A percentile compares a stretch with the other conserved stretches of the same genome.
phyloP scores from a whole-genome alignment of 2,329 filamentous ascomycete species.

The Pseudocercospora ulei region DNA sequence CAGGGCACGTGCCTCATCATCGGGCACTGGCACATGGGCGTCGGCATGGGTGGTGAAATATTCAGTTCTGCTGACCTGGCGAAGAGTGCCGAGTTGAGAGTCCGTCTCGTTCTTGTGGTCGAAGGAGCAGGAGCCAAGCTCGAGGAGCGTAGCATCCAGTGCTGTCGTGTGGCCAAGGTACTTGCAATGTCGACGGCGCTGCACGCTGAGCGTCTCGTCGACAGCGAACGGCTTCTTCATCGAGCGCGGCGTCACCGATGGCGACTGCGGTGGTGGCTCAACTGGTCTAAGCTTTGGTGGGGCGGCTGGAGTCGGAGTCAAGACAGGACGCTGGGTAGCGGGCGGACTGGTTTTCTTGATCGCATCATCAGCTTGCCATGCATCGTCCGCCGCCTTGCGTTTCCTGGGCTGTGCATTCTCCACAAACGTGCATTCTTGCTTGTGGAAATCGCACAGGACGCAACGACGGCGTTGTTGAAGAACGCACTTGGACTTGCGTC shows the following conservation, averaged over 20 bases:
- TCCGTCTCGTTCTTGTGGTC: constrained; percentile 73
- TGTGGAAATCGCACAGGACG: constrained; percentile 66
- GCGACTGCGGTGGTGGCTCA: constrained; percentile 11
- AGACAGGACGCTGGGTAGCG: constrained; percentile 13
- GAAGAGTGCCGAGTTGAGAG: constrained; percentile 52
- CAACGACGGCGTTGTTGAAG: constrained; percentile 65
- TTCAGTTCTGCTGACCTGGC: constrained; percentile 66
- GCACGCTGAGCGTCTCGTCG: constrained; percentile 55
- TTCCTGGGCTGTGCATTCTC: constrained; percentile 69
- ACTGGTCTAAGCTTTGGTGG: constrained; percentile 6
- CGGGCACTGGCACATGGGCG: constrained; percentile 59
- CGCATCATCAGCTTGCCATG: constrained; percentile 28
- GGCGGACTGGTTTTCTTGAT: constrained; percentile 25
- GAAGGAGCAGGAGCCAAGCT: constrained; percentile 61
- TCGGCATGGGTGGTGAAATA: constrained; percentile 75
- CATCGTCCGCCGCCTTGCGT: constrained; percentile 58
- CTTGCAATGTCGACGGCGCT: constrained; percentile 68
- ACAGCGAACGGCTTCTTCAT: constrained; percentile 32
- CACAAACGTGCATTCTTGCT: constrained; percentile 67
- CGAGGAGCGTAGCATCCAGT: constrained; percentile 74
- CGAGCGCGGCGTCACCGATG: constrained; percentile 18
- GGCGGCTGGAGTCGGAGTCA: constrained; percentile 13
- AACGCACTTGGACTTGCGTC: constrained; percentile 65
- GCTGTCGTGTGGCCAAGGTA: constrained; percentile 76
- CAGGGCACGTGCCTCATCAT: constrained; percentile 58